Conservation (phyloP, 192 early-diverging fungal genomes). For the Coemansia guatemalensis region DNA sequence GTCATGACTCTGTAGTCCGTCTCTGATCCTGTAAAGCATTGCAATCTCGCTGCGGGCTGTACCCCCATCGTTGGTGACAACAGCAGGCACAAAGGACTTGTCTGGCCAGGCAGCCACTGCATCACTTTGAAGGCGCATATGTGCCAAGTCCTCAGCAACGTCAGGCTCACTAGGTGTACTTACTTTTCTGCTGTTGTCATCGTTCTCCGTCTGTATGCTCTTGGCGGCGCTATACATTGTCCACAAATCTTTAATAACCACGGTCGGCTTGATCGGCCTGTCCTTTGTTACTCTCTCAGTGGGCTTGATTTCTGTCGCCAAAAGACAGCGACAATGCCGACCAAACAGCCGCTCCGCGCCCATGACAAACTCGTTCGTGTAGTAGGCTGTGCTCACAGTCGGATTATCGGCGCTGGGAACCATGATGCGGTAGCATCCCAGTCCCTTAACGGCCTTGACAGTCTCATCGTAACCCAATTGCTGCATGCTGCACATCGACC, state of each 20-base stretch:
- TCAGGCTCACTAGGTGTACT: too few species aligned
- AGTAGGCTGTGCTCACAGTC: not conserved
- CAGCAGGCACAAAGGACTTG: not conserved
- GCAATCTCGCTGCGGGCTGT: not conserved
- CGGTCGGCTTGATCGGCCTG: not conserved
- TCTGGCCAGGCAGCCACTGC: not conserved
- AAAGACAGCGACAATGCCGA: not conserved
- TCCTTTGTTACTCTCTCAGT: not conserved
- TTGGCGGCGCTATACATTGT: not conserved
- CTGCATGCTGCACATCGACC: not conserved
- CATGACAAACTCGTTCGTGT: not conserved
- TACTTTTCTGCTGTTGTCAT: too few species aligned
- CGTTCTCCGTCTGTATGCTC: not conserved
- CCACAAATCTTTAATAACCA: constrained; percentile 6
- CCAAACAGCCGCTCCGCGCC: not conserved
- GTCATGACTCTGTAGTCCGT: not conserved
- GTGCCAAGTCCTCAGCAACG: not conserved
- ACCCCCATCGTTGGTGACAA: not conserved
- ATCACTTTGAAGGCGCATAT: not conserved
- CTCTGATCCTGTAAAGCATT: constrained; percentile 4
- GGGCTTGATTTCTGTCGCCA: not conserved
- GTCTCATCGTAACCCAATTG: constrained; percentile 7
- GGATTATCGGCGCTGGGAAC: not conserved
- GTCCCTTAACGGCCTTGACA: not conserved
- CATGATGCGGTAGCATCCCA: not conserved